Percentiles rank a stretch among this genome's conserved stretches.
Evolutionary conservation across 129 eudicot genomes (phyloP).

Genomic region (Oenanthe sinensis): DNA sequence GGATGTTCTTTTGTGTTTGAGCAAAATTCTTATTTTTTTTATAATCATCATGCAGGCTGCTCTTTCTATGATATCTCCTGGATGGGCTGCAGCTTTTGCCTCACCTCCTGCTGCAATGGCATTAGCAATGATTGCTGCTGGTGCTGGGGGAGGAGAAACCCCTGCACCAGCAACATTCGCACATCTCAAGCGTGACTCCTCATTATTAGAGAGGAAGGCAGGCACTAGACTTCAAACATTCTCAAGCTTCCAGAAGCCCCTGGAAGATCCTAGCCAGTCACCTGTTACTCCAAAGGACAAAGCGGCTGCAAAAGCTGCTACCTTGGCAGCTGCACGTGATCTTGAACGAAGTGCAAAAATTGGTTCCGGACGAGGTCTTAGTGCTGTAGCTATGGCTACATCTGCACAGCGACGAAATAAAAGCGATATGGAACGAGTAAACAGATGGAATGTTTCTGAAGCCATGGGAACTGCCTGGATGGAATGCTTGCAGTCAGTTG

Average conservation of each 20-base stretch:
- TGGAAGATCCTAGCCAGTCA: conserved; percentile 39
- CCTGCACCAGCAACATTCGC: conserved; percentile 44
- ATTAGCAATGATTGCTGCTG: conserved; percentile 97
- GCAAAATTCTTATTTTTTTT: not conserved
- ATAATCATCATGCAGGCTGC: conserved; percentile 54
- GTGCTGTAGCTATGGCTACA: conserved; percentile 99
- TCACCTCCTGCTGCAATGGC: conserved; percentile 99
- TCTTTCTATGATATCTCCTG: conserved; percentile 88
- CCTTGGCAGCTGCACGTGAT: conserved; percentile 96
- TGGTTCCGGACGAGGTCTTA: conserved; percentile 96
- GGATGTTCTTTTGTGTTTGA: not conserved
- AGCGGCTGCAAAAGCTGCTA: conserved; percentile 95
- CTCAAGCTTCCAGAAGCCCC: conserved; percentile 79
- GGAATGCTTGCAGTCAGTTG: conserved; percentile 86
- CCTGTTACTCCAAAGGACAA: conserved; percentile 59
- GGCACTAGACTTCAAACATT: conserved; percentile 65
- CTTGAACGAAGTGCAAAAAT: conserved; percentile 91
- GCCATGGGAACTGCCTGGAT: conserved; percentile 98
- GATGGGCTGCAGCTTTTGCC: conserved; percentile 99
- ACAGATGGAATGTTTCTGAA: conserved; percentile 92
- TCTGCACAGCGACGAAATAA: conserved; percentile 70
- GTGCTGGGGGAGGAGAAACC: conserved; percentile 97
- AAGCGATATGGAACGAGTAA: conserved; percentile 81
- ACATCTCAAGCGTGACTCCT: conserved; percentile 60
- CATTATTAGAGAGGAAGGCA: conserved; percentile 62